Evolutionary conservation across 176 grass and related monocot genomes (phyloP).

Genomic region (Eleusine indica): DNA sequence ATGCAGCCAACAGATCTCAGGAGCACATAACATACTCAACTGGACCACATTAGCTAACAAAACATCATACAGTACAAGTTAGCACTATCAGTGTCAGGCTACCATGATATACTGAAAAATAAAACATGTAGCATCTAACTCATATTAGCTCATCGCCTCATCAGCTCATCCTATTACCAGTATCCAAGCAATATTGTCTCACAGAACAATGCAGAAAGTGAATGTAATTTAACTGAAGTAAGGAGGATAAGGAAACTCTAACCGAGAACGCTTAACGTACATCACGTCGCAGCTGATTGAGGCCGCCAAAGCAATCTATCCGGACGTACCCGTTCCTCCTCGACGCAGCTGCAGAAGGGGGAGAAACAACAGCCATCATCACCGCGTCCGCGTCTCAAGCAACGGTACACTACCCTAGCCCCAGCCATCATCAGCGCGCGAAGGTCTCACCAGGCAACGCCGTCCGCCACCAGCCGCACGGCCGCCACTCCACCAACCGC

Average conservation of each 20-base stretch:
- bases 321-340: constrained; percentile 76
- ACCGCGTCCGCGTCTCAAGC: background rate
- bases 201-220: background rate
- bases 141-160: background rate
- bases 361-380: background rate
- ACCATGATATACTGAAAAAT: constrained; percentile 6
- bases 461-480: constrained; percentile 70
- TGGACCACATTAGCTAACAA: background rate
- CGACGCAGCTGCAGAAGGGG: constrained; percentile 47
- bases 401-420: background rate
- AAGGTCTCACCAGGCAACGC: constrained; percentile 39
- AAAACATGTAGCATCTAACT: constrained; percentile 10
- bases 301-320: constrained; percentile 89
- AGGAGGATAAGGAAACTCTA: constrained; percentile 33
- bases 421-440: background rate
- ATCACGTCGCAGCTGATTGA: constrained; percentile 98
- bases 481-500: constrained; percentile 64
- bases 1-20: background rate
- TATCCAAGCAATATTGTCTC: background rate
- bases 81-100: background rate
- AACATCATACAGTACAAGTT: background rate
- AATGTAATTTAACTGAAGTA: constrained; percentile 13
- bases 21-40: background rate
- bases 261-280: constrained; percentile 57
- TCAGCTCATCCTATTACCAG: background rate